Evolutionary conservation across 108 stramenopile genomes (phyloP), one percentile per base, ranked within the genome.

Genomic region (Skeletonema menzelii): DNA sequence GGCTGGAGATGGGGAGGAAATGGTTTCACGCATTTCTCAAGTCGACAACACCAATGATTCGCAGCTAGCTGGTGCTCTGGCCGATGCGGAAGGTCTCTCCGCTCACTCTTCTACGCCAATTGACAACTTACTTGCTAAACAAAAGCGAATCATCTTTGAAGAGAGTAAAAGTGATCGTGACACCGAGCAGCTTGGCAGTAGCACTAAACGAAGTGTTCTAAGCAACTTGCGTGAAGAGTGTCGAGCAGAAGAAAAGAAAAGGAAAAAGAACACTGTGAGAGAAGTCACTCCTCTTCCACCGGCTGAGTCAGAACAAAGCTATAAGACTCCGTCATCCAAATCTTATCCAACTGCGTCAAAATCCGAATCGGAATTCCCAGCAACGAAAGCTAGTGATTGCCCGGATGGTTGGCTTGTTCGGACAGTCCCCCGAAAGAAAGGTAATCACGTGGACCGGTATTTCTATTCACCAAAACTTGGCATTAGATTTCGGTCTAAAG

Each of bases 1-100:
- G 3, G 71, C 77, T 5, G 72, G 75, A 53, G 90, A 90, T 2
- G 77, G 30, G 30, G 30, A 31, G 30, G 35, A 37, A 10, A 37
- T 10, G 35, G 35, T 37, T 37, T 7, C 35, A 37, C 1, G 10
- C 35, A 37, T 37, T 37, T 8, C 35, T 37, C 8, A 37, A 1
- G 35, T 10, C 35, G 35, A 8, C 35, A 37, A n/a, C 35, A 8
- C 35, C 35, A 3, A 4, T 4, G 30, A 30, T 30, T 30, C 30
- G 31, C 31, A 4, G 0, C 31, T 32, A 3, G 31, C n/a, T n/a
- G n/a, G n/a, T n/a, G n/a, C 31, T 0, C 31, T 3, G 30, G 31
- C 31, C 31, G 31, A 4, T 32, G 31, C 0, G 31, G 7, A 7
- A 32, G 6, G 5, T 32, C 31, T 4, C 31, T 32, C 31, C 7